Conservation (phyloP, 345 rosid species). For the Arabis hirsuta region DNA sequence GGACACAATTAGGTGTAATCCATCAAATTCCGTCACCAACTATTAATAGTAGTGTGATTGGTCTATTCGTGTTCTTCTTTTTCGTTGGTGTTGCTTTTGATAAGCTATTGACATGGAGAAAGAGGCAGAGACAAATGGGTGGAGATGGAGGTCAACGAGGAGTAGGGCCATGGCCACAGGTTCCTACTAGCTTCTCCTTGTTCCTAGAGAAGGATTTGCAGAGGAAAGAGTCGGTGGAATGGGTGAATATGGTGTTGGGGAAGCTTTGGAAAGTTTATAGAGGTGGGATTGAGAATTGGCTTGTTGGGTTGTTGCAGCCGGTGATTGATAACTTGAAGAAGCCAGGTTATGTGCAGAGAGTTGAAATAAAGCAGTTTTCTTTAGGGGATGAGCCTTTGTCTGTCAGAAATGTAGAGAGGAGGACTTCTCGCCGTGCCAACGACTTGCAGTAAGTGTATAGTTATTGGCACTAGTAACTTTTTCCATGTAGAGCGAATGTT, state of each 20-base stretch:
- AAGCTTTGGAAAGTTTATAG: conserved; percentile 91
- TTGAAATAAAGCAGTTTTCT: conserved; percentile 83
- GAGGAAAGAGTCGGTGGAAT: conserved; percentile 93
- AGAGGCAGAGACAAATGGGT: conserved; percentile 38
- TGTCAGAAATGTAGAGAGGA: conserved; percentile 85
- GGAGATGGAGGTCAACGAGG: conserved; percentile 45
- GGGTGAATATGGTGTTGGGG: conserved; percentile 96
- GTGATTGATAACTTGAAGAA: conserved; percentile 82
- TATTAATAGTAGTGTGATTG: conserved; percentile 54
- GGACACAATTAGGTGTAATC: conserved; percentile 74
- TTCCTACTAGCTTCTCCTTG: conserved; percentile 82
- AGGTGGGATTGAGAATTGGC: conserved; percentile 72
- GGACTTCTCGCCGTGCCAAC: conserved; percentile 82
- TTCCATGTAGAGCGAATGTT: background rate
- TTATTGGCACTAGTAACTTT: background rate
- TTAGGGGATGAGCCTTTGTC: conserved; percentile 90
- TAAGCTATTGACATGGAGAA: conserved; percentile 75
- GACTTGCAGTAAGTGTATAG: conserved; percentile 80
- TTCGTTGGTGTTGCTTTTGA: conserved; percentile 82
- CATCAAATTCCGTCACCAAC: conserved; percentile 87
- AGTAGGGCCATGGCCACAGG: conserved; percentile 70
- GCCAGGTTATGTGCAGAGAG: conserved; percentile 91
- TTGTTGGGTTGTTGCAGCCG: conserved; percentile 82
- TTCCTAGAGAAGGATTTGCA: conserved; percentile 87
- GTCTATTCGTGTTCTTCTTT: conserved; percentile 73